A percentile compares a stretch with the other conserved stretches of the same genome.
Evolutionary conservation across 1,284 basidiomycete genomes (phyloP).

Genomic region (Ustilago trichophora): DNA sequence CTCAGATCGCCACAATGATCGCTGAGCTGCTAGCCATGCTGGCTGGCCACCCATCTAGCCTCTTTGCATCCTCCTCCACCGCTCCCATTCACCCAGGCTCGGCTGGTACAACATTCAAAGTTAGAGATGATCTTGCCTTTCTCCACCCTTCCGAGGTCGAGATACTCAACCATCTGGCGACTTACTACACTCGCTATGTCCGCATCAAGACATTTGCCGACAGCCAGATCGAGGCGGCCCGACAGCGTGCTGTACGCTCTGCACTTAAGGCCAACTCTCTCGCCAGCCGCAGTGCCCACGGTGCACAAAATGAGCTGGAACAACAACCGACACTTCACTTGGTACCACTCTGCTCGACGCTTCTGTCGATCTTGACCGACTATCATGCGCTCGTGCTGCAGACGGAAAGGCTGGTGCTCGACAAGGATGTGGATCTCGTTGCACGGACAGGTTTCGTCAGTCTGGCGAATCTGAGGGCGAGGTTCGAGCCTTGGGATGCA

Average conservation of each 20-base stretch:
- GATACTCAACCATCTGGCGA: constrained; percentile 44
- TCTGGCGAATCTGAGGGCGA: constrained; percentile 41
- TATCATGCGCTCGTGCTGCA: constrained; percentile 42
- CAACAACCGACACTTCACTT: constrained; percentile 43
- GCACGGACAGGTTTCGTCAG: constrained; percentile 39
- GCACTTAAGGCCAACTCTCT: constrained; percentile 36
- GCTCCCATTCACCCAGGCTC: too few relatives aligned
- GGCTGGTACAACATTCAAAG: constrained; percentile 19
- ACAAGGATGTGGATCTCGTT: constrained; percentile 31
- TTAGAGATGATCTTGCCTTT: constrained; percentile 33
- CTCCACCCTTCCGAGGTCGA: constrained; percentile 43
- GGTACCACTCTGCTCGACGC: constrained; percentile 44
- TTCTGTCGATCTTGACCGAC: constrained; percentile 35
- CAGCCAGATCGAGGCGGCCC: constrained; percentile 36
- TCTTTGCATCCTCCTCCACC: constrained; percentile 40
- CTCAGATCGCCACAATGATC: constrained; percentile 25
- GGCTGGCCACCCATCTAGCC: constrained; percentile 46
- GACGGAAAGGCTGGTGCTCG: constrained; percentile 37
- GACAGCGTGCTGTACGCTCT: constrained; percentile 31
- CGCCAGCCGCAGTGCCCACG: constrained; percentile 8
- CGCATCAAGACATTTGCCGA: constrained; percentile 44
- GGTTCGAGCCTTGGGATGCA: constrained; percentile 45
- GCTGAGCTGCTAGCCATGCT: constrained; percentile 48
- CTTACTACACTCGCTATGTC: constrained; percentile 32
- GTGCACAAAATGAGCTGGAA: constrained; percentile 21